Base-by-base conservation (phyloP, 441 rosid species). In the Populus hybrid region DNA sequence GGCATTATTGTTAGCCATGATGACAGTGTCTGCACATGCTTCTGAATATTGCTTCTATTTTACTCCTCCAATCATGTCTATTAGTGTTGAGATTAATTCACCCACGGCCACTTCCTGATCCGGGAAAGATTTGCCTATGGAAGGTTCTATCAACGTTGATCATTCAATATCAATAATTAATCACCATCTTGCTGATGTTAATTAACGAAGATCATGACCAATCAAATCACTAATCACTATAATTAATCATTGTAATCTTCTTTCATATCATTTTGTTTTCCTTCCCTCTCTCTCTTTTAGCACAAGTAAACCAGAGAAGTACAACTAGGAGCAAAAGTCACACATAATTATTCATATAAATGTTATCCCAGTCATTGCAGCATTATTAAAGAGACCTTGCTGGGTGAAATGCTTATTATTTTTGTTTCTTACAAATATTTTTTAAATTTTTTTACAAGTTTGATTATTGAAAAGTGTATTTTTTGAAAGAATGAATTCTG, bases 21-120 rank as follows among this genome's bases (percentile, higher is more conserved):
- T 73, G 28, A 73, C 74, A 81, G 64, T 76, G 75, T 59, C n/a
- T 16, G 79, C 87, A 82, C 87, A 79, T 86, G 84, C 36, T 68
- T 36, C 14, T 35, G 72, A 16, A 4, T 28, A 63, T 84, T 65
- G 61, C 85, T 84, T 84, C n/a, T 21, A 12, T 66, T 73, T 73
- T 76, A 79, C 83, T 80, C 76, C 69, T n/a, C 30, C 67, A 64
- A 71, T 80, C 67, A 71, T 73, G 18, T 40, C 42, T 78, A 67
- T 16, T 57, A 59, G 21, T 9, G 38, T 8, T 76, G 8, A 69
- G 50, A 26, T 57, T 28, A 28, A 28, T 28, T 69, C 42, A 35
- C 35, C 67, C 6, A 20, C 12, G 7, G 26, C 3, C 1, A 18
- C 1, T 0, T 16, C 57, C 14, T n/a, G 66, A 1, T 16, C 26